Conservation (phyloP, 345 rosid genomes). For the Salix purpurea region DNA sequence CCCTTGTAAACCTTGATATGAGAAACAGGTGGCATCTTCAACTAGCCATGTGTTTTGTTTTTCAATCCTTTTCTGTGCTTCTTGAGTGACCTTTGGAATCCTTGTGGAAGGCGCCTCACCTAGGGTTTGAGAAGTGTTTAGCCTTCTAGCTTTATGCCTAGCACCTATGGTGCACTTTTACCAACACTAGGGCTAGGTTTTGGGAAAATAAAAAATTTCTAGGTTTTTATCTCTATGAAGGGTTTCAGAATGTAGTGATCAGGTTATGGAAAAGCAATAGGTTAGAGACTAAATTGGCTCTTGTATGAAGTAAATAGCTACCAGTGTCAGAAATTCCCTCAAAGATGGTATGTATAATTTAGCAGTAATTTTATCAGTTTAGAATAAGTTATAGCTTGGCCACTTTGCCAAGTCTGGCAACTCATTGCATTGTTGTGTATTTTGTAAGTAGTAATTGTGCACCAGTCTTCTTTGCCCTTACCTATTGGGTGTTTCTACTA, state of each 20-base stretch:
- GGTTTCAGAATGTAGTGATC: background rate
- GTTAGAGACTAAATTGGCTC: background rate
- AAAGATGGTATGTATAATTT: background rate
- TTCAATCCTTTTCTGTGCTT: background rate
- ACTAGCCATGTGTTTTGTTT: background rate
- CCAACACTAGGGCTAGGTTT: background rate
- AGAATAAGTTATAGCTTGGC: background rate
- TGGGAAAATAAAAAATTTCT: background rate
- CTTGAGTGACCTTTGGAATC: background rate
- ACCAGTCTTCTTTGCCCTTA: background rate
- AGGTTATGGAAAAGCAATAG: background rate
- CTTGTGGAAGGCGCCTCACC: background rate
- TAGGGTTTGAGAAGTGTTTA: background rate
- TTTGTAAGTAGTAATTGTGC: background rate
- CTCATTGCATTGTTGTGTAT: background rate
- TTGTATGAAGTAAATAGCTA: background rate
- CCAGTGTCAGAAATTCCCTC: background rate
- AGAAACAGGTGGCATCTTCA: background rate
- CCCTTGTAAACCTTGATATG: background rate
- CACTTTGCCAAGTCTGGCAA: background rate
- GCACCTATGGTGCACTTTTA: background rate
- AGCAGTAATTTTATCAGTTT: background rate
- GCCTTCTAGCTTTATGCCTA: background rate
- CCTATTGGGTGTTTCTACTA: background rate
- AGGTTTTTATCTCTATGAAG: background rate